Conservation (phyloP, 2,329 filamentous ascomycete species). For the Metarhizium guizhouense region DNA sequence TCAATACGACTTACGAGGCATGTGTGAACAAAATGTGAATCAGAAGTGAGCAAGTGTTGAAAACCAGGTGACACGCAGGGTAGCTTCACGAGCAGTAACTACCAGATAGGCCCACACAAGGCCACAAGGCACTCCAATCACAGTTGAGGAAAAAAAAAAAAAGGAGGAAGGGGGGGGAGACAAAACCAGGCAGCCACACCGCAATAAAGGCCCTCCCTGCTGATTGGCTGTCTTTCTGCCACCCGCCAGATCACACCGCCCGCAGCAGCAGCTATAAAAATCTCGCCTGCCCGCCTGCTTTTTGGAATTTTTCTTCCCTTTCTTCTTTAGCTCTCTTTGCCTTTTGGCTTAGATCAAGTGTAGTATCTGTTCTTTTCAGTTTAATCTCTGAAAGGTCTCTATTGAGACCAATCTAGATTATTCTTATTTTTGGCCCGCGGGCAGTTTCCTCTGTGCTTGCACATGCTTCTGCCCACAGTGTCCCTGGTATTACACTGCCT, state of each 20-base stretch:
- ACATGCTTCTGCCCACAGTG: constrained; percentile 30
- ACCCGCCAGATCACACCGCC: constrained; percentile 5
- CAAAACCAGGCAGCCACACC: not conserved
- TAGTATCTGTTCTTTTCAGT: constrained; percentile 97
- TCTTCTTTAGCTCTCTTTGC: constrained; percentile 35
- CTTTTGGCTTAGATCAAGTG: constrained; percentile 82
- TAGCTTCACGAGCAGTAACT: too few relatives aligned
- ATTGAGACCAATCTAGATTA: constrained; percentile 69
- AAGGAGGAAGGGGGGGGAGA: too few relatives aligned
- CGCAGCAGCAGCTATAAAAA: constrained; percentile 15
- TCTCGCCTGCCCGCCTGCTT: constrained; percentile 1
- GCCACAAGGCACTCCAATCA: not conserved
- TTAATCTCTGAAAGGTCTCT: constrained; percentile 86
- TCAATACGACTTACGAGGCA: not conserved
- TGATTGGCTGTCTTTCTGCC: constrained; percentile 7
- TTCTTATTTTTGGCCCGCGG: constrained; percentile 50
- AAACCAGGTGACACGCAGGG: too few relatives aligned
- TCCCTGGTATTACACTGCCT: constrained; percentile 38
- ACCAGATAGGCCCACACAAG: too few relatives aligned
- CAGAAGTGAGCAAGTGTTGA: too few relatives aligned
- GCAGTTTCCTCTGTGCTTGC: constrained; percentile 32
- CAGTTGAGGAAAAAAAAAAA: too few relatives aligned
- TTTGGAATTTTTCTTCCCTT: constrained; percentile 18
- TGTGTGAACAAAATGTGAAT: too few relatives aligned
- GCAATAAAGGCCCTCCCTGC: not conserved